Base-by-base conservation (phyloP, 2,329 filamentous ascomycete species). In the Amauroascus niger region DNA sequence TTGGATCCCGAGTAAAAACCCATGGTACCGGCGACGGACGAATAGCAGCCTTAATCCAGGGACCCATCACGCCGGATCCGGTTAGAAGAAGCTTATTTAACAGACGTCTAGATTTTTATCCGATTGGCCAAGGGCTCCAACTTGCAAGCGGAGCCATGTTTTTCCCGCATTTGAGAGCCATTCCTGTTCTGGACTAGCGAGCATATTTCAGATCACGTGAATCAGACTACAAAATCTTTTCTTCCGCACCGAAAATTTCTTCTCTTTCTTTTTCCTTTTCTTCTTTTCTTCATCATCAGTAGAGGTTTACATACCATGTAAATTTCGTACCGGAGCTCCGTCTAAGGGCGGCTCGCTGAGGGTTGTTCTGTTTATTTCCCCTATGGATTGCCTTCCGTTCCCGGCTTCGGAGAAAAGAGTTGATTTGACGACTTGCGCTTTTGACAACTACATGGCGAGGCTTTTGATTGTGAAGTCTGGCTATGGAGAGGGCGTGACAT, bases 291-390 rank as follows among this genome's bases (percentile, higher is more conserved):
- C 65, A 74, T 73, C 71, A 75, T 74, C 72, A 75, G 72, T 75
- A 75, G 72, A 67, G 71, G 72, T 74, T 74, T 75, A 74, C 71
- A 69, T 70, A 71, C 67, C 65, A 69, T 70, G 70, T 73, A 70
- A 72, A 73, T 73, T 71, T 68, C 67, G 64, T 61, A 70, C 65
- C 66, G 70, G 67, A 71, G 72, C 71, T 74, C 71, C 71, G 69
- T 69, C 61, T 62, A 62, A 24, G n/a, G 55, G 69, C 69, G 71
- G 73, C 71, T 71, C 68, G 69, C 73, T 75, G 70, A 76, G 74
- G 70, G 66, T 71, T 74, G 68, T 74, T 71, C 68, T 67, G 57
- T 64, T 64, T 66, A 30, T 67, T 64, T 63, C 69, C 66, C 59
- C 62, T 54, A 65, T 74, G 71, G 69, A 67, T 73, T 71, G 72